A percentile compares a stretch with the other conserved stretches of the same genome.
These are phyloP conservation scores for Erythrophleum ivorense DNA, from an alignment of 331 rosid genomes.

Conservation along the genomic window DNA sequence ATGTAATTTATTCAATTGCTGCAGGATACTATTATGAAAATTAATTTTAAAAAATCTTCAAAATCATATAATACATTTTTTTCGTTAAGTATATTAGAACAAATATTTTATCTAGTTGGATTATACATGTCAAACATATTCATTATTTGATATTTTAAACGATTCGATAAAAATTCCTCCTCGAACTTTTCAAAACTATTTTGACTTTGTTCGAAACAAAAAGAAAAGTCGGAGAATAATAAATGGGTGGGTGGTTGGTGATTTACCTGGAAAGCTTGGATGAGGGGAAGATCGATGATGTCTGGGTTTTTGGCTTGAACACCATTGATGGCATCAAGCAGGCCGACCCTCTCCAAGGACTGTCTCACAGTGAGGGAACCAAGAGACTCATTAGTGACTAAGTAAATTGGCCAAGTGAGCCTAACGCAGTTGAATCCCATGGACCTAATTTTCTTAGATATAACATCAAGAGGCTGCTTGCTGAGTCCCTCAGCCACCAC, in stretches of 20 bases:
- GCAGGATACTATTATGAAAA: neutral
- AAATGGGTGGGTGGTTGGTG: conserved; percentile 19
- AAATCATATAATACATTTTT: neutral
- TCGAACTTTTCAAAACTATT: neutral
- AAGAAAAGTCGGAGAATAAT: neutral
- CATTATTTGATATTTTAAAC: neutral
- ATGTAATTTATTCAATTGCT: neutral
- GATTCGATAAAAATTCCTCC: neutral
- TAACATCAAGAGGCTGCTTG: conserved; percentile 69
- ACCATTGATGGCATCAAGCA: conserved; percentile 57
- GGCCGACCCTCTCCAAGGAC: conserved; percentile 74
- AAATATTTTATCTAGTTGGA: neutral
- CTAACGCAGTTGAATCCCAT: conserved; percentile 95
- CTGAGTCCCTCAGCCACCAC: conserved; percentile 86
- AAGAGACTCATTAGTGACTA: conserved; percentile 67
- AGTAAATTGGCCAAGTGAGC: conserved; percentile 81
- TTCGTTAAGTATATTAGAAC: neutral
- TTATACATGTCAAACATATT: neutral
- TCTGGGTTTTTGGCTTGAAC: conserved; percentile 80
- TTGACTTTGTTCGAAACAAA: neutral
- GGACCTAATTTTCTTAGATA: conserved; percentile 53
- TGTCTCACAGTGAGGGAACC: conserved; percentile 70
- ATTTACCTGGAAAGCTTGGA: conserved; percentile 76
- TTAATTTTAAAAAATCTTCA: neutral
- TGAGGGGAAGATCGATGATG: conserved; percentile 74